phyloP scores from a whole-genome alignment of 2,329 filamentous ascomycete genomes.

The Apiospora phragmitis region DNA sequence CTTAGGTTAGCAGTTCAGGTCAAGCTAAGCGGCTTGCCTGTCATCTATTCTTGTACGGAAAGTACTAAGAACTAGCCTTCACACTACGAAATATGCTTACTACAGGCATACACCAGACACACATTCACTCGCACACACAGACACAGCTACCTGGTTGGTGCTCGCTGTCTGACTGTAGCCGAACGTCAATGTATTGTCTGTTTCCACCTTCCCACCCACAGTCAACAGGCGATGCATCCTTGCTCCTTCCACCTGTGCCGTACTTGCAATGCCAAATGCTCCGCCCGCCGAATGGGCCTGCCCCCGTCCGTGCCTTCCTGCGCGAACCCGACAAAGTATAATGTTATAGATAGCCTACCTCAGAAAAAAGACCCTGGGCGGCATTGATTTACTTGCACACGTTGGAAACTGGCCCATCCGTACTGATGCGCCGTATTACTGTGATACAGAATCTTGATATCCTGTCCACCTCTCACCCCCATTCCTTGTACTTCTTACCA shows the following conservation, averaged over 20 bases:
- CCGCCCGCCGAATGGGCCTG: not conserved
- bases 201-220: not conserved
- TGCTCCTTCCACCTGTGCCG: not conserved
- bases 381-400: not conserved
- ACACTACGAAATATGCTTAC: not conserved
- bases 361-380: not conserved
- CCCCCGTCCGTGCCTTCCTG: not conserved
- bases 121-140: not conserved
- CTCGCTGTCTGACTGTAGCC: not conserved
- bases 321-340: not conserved
- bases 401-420: not conserved
- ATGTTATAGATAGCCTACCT: conserved; percentile 1
- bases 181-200: not conserved
- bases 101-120: not conserved
- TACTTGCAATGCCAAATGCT: not conserved
- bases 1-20: not conserved
- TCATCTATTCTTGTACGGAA: not conserved
- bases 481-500: not conserved
- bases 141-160: not conserved
- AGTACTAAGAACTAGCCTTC: not conserved
- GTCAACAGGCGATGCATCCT: not conserved
- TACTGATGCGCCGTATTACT: not conserved
- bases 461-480: not conserved
- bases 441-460: conserved; percentile 5
- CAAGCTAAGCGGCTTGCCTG: not conserved